Base-by-base conservation (phyloP, 805 yeast genomes). In the Sporopachydermia quercuum region DNA sequence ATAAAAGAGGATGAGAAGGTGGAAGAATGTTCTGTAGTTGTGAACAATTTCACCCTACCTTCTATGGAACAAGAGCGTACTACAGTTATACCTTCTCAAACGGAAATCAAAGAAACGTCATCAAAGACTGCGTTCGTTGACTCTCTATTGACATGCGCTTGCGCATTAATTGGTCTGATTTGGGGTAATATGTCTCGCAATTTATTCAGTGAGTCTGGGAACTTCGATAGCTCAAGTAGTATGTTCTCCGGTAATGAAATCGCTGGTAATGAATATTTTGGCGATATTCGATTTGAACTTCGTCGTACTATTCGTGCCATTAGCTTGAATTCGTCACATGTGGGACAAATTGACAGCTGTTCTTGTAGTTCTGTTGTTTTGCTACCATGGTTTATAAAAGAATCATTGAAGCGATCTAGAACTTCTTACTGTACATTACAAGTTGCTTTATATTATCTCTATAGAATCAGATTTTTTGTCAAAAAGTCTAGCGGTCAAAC, bases 371-470 rank as follows among this genome's bases (percentile, higher is more conserved):
- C 35, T 16, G 39, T 37, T 38, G 42, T 61, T 42, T 57, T 65
- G 8, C 50, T 60, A 35, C 50, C 54, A 15, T 43, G 47, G 30
- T 65, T 60, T 48, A 50, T 65, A 38, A 51, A 54, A 47, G 66
- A 60, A 40, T 55, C 61, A n/a, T 48, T 62, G 38, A 57, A 58
- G 16, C 58, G 65, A 23, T 75, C 83, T 13, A 68, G 74, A 43
- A 68, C 80, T 35, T 71, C 81, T 13, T 66, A 70, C 43, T 65
- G 74, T 34, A 68, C 78, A 2, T 65, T 83, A 43, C 84, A 78
- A 48, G 67, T 79, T 35, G 70, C 85, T 3, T 61, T 83, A 42
- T 79, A 64, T 54, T 83, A 82, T 54, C 48, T 81, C n/a, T 56
- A 67, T 46, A 69, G 70, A 43, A 48, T 78, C 36, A 54, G 61